A percentile compares a stretch with the other conserved stretches of the same genome.
Evolutionary conservation across 2,329 filamentous ascomycete species (phyloP).

Genomic region (Canariomyces notabilis): DNA sequence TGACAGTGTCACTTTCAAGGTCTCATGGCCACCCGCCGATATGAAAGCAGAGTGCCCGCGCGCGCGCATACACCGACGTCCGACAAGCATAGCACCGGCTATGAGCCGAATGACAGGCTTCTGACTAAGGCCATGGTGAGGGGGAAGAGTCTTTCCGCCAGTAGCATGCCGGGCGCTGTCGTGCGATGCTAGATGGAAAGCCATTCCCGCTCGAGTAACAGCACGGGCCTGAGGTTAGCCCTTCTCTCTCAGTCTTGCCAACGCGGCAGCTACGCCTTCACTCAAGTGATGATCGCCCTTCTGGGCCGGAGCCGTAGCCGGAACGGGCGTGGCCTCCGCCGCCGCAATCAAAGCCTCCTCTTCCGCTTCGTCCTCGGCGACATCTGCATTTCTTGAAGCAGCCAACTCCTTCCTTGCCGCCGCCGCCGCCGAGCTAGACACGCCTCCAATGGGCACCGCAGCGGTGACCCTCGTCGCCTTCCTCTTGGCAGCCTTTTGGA

Average conservation of each 20-base stretch:
- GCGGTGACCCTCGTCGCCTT: conserved; percentile 27
- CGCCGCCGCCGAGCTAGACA: conserved; percentile 28
- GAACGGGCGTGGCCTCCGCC: conserved; percentile 37
- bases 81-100: too few species aligned
- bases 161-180: conserved; percentile 17
- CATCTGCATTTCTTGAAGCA: conserved; percentile 1
- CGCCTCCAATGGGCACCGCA: conserved; percentile 37
- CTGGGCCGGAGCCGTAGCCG: conserved; percentile 19
- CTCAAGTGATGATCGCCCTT: conserved; percentile 45
- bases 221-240: conserved; percentile 27
- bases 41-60: too few species aligned
- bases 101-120: too few species aligned
- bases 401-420: conserved; percentile 4
- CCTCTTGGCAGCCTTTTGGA: conserved; percentile 61
- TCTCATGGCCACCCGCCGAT: too few species aligned
- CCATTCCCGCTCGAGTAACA: background rate
- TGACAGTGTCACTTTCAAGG: too few species aligned
- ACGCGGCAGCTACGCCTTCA: conserved; percentile 55
- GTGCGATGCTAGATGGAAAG: background rate
- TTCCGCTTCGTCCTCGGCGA: conserved; percentile 36
- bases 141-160: too few species aligned
- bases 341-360: conserved; percentile 47
- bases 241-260: conserved; percentile 53
- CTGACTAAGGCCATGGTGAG: too few species aligned
- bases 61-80: too few species aligned